These are phyloP conservation scores for Alisma plantagoaquatica DNA, from an alignment of 106 monocot species.

Conservation along the genomic window DNA sequence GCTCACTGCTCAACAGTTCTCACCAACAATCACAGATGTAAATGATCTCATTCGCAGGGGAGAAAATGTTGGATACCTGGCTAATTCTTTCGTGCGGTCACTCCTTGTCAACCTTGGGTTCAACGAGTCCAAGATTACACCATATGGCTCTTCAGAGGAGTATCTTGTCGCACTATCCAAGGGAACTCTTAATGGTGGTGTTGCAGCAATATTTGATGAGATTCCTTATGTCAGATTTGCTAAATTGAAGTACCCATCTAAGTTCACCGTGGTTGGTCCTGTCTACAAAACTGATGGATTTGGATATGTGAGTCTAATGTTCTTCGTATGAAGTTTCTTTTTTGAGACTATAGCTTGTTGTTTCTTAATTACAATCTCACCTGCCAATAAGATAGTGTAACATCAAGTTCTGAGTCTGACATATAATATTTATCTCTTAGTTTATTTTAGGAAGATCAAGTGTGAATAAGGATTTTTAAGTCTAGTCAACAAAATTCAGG, in stretches of 20 bases:
- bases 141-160: neutral
- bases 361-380: too few species aligned
- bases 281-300: conserved; percentile 32
- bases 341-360: too few species aligned
- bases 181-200: conserved; percentile 3
- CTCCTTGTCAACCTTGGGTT: conserved; percentile 3
- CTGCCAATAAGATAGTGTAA: too few species aligned
- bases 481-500: too few species aligned
- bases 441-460: too few species aligned
- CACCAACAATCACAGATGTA: conserved; percentile 35
- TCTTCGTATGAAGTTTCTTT: too few species aligned
- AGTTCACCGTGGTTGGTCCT: conserved; percentile 25
- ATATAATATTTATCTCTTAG: too few species aligned
- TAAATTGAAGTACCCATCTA: conserved; percentile 15
- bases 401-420: too few species aligned
- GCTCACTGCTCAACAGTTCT: conserved; percentile 49
- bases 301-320: conserved; percentile 36
- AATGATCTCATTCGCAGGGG: conserved; percentile 27
- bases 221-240: conserved; percentile 25
- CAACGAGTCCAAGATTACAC: neutral
- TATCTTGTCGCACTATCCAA: conserved; percentile 3
- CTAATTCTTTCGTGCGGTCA: conserved; percentile 28
- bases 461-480: neutral
- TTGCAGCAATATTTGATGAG: conserved; percentile 28
- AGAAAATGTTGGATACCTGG: conserved; percentile 34